Conservation (phyloP, 2,329 filamentous ascomycete genomes). For the Ophiostoma australiae region DNA sequence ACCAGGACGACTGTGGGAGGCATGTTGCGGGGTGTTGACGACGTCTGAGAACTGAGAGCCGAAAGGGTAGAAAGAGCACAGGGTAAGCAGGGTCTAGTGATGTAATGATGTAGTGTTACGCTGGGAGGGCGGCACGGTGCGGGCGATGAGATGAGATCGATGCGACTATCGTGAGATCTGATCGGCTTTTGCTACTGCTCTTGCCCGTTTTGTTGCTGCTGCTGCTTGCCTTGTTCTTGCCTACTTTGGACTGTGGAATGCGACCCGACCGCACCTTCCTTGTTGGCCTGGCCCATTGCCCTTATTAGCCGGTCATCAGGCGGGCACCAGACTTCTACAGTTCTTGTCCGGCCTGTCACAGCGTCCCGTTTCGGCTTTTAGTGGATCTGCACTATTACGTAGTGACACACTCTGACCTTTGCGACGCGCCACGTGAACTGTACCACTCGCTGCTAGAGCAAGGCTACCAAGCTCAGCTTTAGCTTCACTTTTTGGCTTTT, state of each 20-base stretch:
- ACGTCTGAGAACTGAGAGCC: not conserved
- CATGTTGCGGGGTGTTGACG: constrained; percentile 36
- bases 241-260: not conserved
- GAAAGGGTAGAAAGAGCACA: not conserved
- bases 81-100: not conserved
- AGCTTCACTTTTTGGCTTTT: not conserved
- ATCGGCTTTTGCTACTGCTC: not conserved
- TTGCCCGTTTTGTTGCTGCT: not conserved
- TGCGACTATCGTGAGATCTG: constrained; percentile 8
- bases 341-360: not conserved
- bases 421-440: constrained; percentile 7
- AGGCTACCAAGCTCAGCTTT: constrained; percentile 10
- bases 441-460: not conserved
- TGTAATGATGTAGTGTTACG: not conserved
- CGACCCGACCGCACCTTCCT: not conserved
- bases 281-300: not conserved
- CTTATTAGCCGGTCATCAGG: not conserved
- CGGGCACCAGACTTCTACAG: not conserved
- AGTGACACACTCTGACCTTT: not conserved
- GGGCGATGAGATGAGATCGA: not conserved
- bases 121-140: not conserved
- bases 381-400: constrained; percentile 5
- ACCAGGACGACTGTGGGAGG: constrained; percentile 68
- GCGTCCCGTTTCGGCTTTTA: not conserved
- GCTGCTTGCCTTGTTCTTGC: not conserved